Percentiles rank a stretch among this genome's conserved stretches.
These are phyloP conservation scores for Alternaria ethzedia DNA, from an alignment of 2,329 filamentous ascomycete genomes.

Conservation along the genomic window DNA sequence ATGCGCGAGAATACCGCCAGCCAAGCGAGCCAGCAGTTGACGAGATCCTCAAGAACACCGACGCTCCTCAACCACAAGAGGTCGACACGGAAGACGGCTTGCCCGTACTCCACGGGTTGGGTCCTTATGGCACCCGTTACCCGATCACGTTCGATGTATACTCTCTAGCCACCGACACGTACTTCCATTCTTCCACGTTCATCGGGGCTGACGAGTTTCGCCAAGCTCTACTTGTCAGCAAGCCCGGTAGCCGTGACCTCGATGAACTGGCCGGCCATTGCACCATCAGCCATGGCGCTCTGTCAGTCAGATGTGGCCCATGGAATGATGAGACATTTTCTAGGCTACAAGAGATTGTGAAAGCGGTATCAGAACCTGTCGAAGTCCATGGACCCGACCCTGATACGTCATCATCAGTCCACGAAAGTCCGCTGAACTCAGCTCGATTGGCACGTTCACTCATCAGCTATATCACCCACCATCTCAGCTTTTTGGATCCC, in stretches of 20 bases:
- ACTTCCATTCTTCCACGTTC: slow-evolving; percentile 63
- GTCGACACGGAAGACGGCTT: slow-evolving; percentile 6
- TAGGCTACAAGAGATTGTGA: slow-evolving; percentile 26
- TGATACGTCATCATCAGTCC: neutral
- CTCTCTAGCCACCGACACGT: slow-evolving; percentile 59
- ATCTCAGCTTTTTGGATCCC: slow-evolving; percentile 60
- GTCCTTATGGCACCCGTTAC: slow-evolving; percentile 58
- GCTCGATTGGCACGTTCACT: slow-evolving; percentile 52
- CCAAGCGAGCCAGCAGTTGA: slow-evolving; percentile 45
- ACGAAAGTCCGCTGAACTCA: slow-evolving; percentile 10
- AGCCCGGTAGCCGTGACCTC: slow-evolving; percentile 45
- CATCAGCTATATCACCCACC: slow-evolving; percentile 57
- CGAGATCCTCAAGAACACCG: slow-evolving; percentile 16
- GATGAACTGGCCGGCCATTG: slow-evolving; percentile 50
- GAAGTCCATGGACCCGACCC: neutral
- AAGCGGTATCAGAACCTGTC: slow-evolving; percentile 9
- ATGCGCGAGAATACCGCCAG: slow-evolving; percentile 55
- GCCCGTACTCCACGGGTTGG: slow-evolving; percentile 51
- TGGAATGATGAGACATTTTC: slow-evolving; percentile 64
- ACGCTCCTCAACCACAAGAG: slow-evolving; percentile 2
- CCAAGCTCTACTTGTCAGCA: slow-evolving; percentile 47
- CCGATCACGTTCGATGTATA: slow-evolving; percentile 60
- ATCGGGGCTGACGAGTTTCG: slow-evolving; percentile 63
- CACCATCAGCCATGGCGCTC: slow-evolving; percentile 46
- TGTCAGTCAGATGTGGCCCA: slow-evolving; percentile 54